Evolutionary conservation across 2,329 filamentous ascomycete genomes (phyloP).

Genomic region (Fusarium chuoi): DNA sequence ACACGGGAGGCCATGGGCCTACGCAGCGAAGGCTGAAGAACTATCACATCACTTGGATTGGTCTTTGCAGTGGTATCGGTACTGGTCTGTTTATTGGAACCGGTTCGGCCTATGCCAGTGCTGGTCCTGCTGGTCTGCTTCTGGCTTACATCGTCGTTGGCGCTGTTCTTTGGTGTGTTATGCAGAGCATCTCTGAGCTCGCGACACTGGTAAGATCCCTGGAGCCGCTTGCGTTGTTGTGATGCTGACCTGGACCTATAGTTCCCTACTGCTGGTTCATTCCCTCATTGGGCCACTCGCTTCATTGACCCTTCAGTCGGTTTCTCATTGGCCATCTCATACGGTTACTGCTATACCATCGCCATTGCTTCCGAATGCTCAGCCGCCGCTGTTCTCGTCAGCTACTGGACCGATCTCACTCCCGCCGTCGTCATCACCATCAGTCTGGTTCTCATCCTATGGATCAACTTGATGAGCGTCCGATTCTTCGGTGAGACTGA

Average conservation of each 20-base stretch:
- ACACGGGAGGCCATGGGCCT: slow-evolving; percentile 35
- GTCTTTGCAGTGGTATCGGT: slow-evolving; percentile 39
- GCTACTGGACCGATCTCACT: slow-evolving; percentile 40
- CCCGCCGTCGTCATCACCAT: slow-evolving; percentile 58
- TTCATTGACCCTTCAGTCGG: slow-evolving; percentile 41
- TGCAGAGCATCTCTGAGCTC: slow-evolving; percentile 42
- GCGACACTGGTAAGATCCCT: slow-evolving; percentile 31
- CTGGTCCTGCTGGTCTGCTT: slow-evolving; percentile 40
- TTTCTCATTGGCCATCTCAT: slow-evolving; percentile 38
- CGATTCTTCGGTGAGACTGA: slow-evolving; percentile 70
- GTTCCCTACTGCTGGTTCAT: slow-evolving; percentile 41
- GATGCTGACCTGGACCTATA: neutral
- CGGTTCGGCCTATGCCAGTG: slow-evolving; percentile 38
- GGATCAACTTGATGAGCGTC: slow-evolving; percentile 67
- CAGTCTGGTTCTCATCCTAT: slow-evolving; percentile 63
- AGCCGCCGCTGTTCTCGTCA: slow-evolving; percentile 34
- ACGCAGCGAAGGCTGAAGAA: slow-evolving; percentile 37
- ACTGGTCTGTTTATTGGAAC: slow-evolving; percentile 40
- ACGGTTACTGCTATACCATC: slow-evolving; percentile 42
- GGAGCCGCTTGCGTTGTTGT: rapidly evolving
- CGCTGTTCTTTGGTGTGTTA: slow-evolving; percentile 39
- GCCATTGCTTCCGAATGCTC: slow-evolving; percentile 39
- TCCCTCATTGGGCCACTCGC: slow-evolving; percentile 42
- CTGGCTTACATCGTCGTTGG: slow-evolving; percentile 37
- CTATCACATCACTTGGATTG: slow-evolving; percentile 42